A percentile compares a stretch with the other conserved stretches of the same genome.
These are phyloP conservation scores for Eucalyptus leucophloia DNA, from an alignment of 345 rosid genomes.

Conservation along the genomic window DNA sequence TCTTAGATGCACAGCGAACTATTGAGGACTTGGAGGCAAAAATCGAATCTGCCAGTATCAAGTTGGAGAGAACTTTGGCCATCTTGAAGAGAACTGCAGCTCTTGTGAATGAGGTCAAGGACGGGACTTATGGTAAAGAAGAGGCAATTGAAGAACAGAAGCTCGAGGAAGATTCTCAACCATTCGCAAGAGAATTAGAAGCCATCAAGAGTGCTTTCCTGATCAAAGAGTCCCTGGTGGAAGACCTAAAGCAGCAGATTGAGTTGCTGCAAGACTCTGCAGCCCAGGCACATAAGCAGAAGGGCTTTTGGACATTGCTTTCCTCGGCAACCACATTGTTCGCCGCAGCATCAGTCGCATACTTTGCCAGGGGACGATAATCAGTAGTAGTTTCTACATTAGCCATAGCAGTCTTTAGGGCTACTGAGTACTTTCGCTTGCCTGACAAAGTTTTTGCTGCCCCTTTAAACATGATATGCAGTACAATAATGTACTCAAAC, in stretches of 20 bases:
- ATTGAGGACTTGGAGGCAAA: conserved; percentile 21
- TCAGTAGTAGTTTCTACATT: not conserved
- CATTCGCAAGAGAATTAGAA: conserved; percentile 26
- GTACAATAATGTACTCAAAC: not conserved
- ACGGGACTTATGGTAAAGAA: not conserved
- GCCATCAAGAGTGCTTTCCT: conserved; percentile 40
- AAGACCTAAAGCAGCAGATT: conserved; percentile 49
- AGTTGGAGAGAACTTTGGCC: conserved; percentile 22
- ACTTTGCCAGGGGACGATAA: conserved; percentile 40
- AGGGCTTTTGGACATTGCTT: conserved; percentile 44
- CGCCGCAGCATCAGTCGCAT: conserved; percentile 54
- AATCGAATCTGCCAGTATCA: conserved; percentile 13
- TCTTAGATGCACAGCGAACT: conserved; percentile 18
- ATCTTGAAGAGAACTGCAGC: conserved; percentile 42
- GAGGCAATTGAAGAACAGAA: not conserved
- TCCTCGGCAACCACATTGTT: conserved; percentile 57
- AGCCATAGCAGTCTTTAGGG: not conserved
- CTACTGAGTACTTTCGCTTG: not conserved
- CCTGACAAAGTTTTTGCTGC: not conserved
- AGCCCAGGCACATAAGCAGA: conserved; percentile 41
- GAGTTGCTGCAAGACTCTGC: conserved; percentile 33
- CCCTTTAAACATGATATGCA: not conserved
- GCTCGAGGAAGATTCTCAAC: conserved; percentile 17
- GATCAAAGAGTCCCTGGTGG: conserved; percentile 28
- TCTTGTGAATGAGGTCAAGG: conserved; percentile 12